These are phyloP conservation scores for Solanum chiquidenum DNA, from an alignment of 257 asterid genomes.

Conservation along the genomic window DNA sequence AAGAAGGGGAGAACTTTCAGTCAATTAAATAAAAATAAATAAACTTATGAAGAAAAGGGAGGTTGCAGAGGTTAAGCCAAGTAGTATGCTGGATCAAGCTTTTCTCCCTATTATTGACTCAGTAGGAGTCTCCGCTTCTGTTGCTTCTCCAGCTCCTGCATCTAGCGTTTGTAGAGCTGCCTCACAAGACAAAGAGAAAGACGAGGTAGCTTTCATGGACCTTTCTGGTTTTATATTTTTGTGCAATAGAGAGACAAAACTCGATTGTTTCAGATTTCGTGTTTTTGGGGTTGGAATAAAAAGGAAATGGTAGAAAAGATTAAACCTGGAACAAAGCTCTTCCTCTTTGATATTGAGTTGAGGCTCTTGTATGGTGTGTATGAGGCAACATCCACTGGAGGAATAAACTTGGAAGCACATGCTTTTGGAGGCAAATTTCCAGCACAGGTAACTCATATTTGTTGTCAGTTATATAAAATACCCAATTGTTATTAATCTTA, in stretches of 20 bases:
- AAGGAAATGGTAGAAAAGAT: conserved; percentile 43
- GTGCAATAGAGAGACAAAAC: conserved; percentile 54
- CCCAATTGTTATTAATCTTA: background rate
- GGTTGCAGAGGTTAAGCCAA: background rate
- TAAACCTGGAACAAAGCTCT: conserved; percentile 57
- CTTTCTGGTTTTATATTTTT: conserved; percentile 63
- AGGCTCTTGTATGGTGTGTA: conserved; percentile 70
- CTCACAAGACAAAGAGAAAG: conserved; percentile 15
- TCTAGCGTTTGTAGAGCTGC: conserved; percentile 9
- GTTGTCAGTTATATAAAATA: background rate
- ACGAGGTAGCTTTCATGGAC: conserved; percentile 5
- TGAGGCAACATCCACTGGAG: conserved; percentile 58
- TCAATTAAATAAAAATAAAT: background rate
- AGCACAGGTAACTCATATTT: conserved; percentile 48
- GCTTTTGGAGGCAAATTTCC: conserved; percentile 76
- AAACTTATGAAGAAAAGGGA: conserved; percentile 7
- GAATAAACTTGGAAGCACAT: conserved; percentile 52
- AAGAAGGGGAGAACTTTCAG: conserved; percentile 13
- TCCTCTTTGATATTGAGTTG: conserved; percentile 51
- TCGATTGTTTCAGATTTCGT: conserved; percentile 57
- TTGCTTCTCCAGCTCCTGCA: conserved; percentile 9
- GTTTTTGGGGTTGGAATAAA: conserved; percentile 73
- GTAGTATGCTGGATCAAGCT: background rate
- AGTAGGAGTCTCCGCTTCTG: background rate
- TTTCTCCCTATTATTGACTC: background rate